Evolutionary conservation across 2,329 filamentous ascomycete genomes (phyloP).

Genomic region (Geosmithia putterillii): DNA sequence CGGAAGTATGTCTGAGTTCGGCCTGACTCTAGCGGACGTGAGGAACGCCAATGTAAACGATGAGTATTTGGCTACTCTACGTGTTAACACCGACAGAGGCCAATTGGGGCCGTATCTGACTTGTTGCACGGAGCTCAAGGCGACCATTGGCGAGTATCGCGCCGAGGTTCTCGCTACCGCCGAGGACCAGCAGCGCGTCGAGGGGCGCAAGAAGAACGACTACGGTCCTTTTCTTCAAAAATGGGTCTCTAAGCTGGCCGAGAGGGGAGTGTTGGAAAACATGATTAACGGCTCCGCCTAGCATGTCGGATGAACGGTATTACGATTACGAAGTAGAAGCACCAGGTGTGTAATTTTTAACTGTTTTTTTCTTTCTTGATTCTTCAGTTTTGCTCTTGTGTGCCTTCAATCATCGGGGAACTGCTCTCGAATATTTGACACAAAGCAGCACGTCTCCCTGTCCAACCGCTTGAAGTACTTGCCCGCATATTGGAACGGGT

Average conservation of each 20-base stretch:
- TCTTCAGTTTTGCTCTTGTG: not conserved
- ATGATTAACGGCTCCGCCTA: too few species aligned
- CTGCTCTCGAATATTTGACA: conserved; percentile 69
- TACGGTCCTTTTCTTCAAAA: conserved; percentile 55
- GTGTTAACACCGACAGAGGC: too few species aligned
- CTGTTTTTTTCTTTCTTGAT: not conserved
- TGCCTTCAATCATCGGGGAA: conserved; percentile 66
- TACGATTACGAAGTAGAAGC: too few species aligned
- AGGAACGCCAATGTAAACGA: too few species aligned
- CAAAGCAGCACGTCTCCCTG: conserved; percentile 48
- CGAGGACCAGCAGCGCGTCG: conserved; percentile 38
- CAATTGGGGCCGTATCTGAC: too few species aligned
- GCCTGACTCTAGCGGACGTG: conserved; percentile 9
- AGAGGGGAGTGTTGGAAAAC: conserved; percentile 46
- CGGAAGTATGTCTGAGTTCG: conserved; percentile 2
- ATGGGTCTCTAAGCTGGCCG: conserved; percentile 59
- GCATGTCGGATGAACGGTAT: too few species aligned
- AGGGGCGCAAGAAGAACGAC: conserved; percentile 45
- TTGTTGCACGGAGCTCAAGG: conserved; percentile 26
- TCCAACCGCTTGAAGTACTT: conserved; percentile 87
- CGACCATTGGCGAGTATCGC: conserved; percentile 30
- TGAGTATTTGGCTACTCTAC: too few species aligned
- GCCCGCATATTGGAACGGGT: conserved; percentile 60
- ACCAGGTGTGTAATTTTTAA: too few species aligned
- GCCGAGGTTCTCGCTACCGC: conserved; percentile 31